Evolutionary conservation across 306 rosid species (phyloP).

Genomic region (Crotalaria pallida): DNA sequence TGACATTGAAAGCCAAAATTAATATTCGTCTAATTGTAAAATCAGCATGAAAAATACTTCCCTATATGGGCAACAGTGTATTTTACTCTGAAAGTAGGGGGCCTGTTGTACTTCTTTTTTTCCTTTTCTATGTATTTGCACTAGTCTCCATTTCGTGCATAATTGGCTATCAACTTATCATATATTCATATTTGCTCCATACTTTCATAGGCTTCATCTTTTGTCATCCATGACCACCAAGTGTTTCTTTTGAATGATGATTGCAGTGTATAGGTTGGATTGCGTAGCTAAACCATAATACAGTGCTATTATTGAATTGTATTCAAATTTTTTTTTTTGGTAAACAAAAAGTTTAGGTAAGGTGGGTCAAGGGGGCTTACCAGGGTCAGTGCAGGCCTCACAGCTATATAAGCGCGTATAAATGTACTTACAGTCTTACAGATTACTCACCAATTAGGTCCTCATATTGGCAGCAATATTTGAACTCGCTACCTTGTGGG

Average conservation of each 20-base stretch:
- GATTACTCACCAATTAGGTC: no score
- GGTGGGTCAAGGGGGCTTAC: no score
- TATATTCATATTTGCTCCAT: background rate
- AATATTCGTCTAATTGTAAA: background rate
- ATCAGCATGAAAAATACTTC: background rate
- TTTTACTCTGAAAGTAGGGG: background rate
- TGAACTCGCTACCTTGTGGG: no score
- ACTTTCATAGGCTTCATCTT: background rate
- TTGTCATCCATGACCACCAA: background rate
- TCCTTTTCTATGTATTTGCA: background rate
- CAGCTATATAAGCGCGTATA: no score
- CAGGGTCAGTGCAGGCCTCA: no score
- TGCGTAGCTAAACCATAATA: background rate
- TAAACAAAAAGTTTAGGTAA: no score
- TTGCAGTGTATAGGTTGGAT: background rate
- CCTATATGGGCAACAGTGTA: background rate
- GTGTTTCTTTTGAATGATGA: background rate
- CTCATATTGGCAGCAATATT: no score
- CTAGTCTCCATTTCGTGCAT: background rate
- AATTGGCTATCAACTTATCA: background rate
- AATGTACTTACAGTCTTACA: no score
- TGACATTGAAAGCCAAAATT: background rate
- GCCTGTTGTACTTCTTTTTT: background rate
- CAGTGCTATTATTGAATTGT: background rate
- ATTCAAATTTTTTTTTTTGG: background rate